These are phyloP conservation scores for Phytophthora foliorum DNA, from an alignment of 352 stramenopile species.

Conservation along the genomic window DNA sequence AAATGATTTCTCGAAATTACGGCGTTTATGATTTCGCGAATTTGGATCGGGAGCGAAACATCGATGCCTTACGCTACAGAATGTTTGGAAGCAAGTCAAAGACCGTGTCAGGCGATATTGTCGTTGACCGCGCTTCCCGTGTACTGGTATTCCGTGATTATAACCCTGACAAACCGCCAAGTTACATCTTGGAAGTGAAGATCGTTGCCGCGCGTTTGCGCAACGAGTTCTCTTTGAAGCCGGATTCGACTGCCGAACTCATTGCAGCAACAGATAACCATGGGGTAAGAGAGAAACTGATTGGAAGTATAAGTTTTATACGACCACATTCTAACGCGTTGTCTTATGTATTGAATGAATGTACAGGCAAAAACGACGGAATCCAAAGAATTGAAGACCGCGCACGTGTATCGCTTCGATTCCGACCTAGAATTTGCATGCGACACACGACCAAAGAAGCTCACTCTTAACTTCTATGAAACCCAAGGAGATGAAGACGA, in stretches of 20 bases:
- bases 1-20: slow-evolving; percentile 65
- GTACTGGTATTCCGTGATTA: slow-evolving; percentile 85
- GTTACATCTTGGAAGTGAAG: slow-evolving; percentile 87
- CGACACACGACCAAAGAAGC: slow-evolving; percentile 70
- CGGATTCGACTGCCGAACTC: slow-evolving; percentile 70
- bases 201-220: slow-evolving; percentile 79
- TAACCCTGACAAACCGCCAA: slow-evolving; percentile 57
- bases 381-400: slow-evolving; percentile 81
- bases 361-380: slow-evolving; percentile 52
- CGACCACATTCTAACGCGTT: background rate
- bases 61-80: slow-evolving; percentile 76
- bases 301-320: background rate
- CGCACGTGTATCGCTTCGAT: slow-evolving; percentile 88
- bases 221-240: slow-evolving; percentile 68
- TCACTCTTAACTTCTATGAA: slow-evolving; percentile 78
- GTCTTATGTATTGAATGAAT: too few species aligned
- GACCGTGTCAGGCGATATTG: slow-evolving; percentile 78
- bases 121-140: slow-evolving; percentile 81
- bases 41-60: slow-evolving; percentile 78
- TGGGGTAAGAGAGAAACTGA: slow-evolving; percentile 39
- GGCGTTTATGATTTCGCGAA: slow-evolving; percentile 90
- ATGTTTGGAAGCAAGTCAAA: slow-evolving; percentile 77
- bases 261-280: slow-evolving; percentile 77
- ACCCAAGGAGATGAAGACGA: slow-evolving; percentile 47
- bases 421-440: slow-evolving; percentile 80